Conservation (phyloP, 495 filamentous ascomycete species). For the Penicillium chermesinum region DNA sequence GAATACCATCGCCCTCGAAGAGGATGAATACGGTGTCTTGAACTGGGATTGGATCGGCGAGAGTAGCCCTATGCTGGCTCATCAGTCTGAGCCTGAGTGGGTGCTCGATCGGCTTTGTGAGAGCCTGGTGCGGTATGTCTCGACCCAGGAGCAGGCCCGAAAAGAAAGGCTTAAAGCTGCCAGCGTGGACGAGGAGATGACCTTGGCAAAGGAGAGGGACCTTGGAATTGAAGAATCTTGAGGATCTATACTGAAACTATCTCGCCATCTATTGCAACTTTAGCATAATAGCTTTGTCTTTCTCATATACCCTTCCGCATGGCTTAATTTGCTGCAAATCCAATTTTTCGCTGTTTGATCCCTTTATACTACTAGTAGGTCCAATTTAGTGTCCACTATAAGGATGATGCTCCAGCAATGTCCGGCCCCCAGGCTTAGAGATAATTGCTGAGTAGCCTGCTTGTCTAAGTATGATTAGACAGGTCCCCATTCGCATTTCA, state of each 20-base stretch:
- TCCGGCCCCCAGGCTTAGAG: no score
- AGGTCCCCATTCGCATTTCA: no score
- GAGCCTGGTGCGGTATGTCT: constrained; percentile 51
- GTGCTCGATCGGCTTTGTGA: constrained; percentile 56
- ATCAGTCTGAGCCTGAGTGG: constrained; percentile 55
- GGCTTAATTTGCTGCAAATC: no score
- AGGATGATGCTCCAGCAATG: no score
- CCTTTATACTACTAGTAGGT: no score
- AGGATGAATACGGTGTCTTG: constrained; percentile 52
- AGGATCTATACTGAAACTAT: background rate
- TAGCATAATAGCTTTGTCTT: background rate
- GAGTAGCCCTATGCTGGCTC: constrained; percentile 55
- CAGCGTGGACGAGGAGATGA: constrained; percentile 18
- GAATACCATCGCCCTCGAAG: constrained; percentile 26
- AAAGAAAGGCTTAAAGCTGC: background rate
- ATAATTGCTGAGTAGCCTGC: no score
- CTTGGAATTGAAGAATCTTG: constrained; percentile 21
- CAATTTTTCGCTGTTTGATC: no score
- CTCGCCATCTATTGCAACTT: background rate
- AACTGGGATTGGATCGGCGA: constrained; percentile 69
- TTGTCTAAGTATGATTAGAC: no score
- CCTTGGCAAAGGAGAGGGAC: constrained; percentile 25
- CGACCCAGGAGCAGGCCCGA: constrained; percentile 23
- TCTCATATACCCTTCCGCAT: no score
- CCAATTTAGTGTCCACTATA: no score